A percentile compares a stretch with the other conserved stretches of the same genome.
phyloP scores from a whole-genome alignment of 805 yeast genomes.

The Saturnispora besseyi region DNA sequence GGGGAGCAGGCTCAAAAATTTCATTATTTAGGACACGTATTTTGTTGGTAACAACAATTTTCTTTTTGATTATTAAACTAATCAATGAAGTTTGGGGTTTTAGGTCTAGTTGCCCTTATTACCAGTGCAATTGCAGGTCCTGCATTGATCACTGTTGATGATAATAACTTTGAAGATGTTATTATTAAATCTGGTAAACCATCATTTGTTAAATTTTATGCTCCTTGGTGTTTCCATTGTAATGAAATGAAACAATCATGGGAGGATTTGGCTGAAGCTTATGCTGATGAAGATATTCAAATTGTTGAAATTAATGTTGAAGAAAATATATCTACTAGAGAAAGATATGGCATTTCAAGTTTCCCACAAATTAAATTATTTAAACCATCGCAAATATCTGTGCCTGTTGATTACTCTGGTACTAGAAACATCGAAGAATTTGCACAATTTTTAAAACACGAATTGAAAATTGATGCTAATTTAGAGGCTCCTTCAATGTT shows the following conservation, averaged over 20 bases:
- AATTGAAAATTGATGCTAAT: neutral
- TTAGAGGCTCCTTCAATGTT: slow-evolving; percentile 17
- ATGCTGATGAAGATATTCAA: slow-evolving; percentile 18
- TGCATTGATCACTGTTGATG: slow-evolving; percentile 27
- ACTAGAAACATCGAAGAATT: slow-evolving; percentile 42
- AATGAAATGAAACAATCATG: slow-evolving; percentile 45
- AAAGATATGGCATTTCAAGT: slow-evolving; percentile 45
- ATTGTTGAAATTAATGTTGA: slow-evolving; percentile 53
- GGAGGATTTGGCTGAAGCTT: slow-evolving; percentile 23
- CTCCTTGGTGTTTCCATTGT: slow-evolving; percentile 71
- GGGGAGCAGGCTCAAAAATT: neutral
- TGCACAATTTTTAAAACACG: slow-evolving; percentile 21
- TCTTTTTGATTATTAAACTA: neutral
- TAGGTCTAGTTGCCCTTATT: neutral
- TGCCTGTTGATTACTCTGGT: slow-evolving; percentile 51
- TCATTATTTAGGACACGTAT: neutral
- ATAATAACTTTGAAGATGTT: slow-evolving; percentile 43
- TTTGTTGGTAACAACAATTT: neutral
- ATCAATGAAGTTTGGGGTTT: neutral
- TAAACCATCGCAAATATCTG: slow-evolving; percentile 35
- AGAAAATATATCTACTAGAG: slow-evolving; percentile 39
- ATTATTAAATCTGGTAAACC: slow-evolving; percentile 58
- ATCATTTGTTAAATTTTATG: slow-evolving; percentile 67
- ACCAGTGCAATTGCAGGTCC: neutral
- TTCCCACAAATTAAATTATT: slow-evolving; percentile 60